These are phyloP conservation scores for Ceratocystis lukuohia DNA, from an alignment of 2,329 filamentous ascomycete species.

Conservation along the genomic window DNA sequence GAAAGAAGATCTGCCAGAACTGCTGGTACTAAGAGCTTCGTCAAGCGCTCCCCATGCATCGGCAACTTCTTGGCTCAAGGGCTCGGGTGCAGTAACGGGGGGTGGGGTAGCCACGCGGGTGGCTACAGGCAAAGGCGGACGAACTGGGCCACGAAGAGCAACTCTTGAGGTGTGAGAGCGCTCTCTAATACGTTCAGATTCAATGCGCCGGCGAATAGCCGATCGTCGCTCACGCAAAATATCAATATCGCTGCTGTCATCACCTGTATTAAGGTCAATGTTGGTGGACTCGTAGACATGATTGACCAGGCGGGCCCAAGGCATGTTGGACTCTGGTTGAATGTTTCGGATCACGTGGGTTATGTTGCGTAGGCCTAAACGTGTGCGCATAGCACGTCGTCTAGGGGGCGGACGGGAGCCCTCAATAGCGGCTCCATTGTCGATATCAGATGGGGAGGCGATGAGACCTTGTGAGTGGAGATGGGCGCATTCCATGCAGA, in stretches of 20 bases:
- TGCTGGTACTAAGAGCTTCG: slow-evolving; percentile 53
- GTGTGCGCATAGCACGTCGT: slow-evolving; percentile 26
- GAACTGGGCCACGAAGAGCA: neutral
- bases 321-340: slow-evolving; percentile 40
- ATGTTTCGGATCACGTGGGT: slow-evolving; percentile 27
- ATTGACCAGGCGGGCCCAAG: slow-evolving; percentile 56
- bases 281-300: slow-evolving; percentile 54
- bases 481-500: slow-evolving; percentile 69
- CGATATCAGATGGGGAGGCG: neutral
- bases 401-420: slow-evolving; percentile 26
- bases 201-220: slow-evolving; percentile 40
- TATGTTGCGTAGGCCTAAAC: slow-evolving; percentile 25
- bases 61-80: slow-evolving; percentile 50
- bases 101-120: neutral
- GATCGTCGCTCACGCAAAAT: slow-evolving; percentile 37
- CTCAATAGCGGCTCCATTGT: slow-evolving; percentile 15
- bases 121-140: neutral
- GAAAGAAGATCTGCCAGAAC: neutral
- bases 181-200: slow-evolving; percentile 34
- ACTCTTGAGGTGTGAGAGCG: neutral
- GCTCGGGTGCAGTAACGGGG: neutral
- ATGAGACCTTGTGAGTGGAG: slow-evolving; percentile 28
- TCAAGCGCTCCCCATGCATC: slow-evolving; percentile 86
- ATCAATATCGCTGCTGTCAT: slow-evolving; percentile 31
- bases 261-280: slow-evolving; percentile 47